A percentile compares a stretch with the other conserved stretches of the same genome.
phyloP scores from a whole-genome alignment of 2,329 filamentous ascomycete genomes.

The Penicillium glabrum region DNA sequence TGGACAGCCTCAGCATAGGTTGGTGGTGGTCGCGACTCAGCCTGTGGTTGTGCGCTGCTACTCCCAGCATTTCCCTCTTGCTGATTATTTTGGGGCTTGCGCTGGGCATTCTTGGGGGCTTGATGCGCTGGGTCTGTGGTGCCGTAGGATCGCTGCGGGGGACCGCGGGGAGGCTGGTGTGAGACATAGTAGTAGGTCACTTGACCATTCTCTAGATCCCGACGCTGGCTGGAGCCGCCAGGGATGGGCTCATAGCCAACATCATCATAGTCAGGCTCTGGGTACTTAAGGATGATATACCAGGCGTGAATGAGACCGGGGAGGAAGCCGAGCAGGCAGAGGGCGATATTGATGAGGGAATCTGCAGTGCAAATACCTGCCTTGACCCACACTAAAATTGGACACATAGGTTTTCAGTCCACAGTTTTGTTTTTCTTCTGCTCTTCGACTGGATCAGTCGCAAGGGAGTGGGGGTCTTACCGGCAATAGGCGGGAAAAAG shows the following conservation, averaged over 20 bases:
- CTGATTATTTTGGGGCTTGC: neutral
- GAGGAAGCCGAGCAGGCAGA: constrained; percentile 75
- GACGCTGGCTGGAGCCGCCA: constrained; percentile 51
- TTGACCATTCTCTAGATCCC: constrained; percentile 42
- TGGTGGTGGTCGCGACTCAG: constrained; percentile 63
- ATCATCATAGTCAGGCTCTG: constrained; percentile 67
- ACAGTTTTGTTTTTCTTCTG: neutral
- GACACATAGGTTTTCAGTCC: constrained; percentile 30
- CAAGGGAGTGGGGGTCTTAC: constrained; percentile 39
- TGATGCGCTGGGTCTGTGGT: constrained; percentile 34
- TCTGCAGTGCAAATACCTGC: constrained; percentile 88
- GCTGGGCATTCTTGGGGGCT: constrained; percentile 15
- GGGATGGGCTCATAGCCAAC: constrained; percentile 63
- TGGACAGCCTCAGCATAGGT: constrained; percentile 84
- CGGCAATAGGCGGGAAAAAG: constrained; percentile 60
- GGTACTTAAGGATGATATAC: constrained; percentile 95
- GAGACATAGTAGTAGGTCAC: constrained; percentile 79
- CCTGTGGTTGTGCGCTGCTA: constrained; percentile 31
- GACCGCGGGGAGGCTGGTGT: constrained; percentile 42
- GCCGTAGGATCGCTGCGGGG: constrained; percentile 37
- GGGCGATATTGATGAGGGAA: constrained; percentile 90
- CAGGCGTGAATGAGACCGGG: constrained; percentile 92
- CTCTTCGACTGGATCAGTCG: neutral
- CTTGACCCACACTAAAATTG: constrained; percentile 84
- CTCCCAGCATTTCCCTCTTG: constrained; percentile 26